These are phyloP conservation scores for Psilocybe tampanensis DNA, from an alignment of 768 basidiomycete genomes.

Conservation along the genomic window DNA sequence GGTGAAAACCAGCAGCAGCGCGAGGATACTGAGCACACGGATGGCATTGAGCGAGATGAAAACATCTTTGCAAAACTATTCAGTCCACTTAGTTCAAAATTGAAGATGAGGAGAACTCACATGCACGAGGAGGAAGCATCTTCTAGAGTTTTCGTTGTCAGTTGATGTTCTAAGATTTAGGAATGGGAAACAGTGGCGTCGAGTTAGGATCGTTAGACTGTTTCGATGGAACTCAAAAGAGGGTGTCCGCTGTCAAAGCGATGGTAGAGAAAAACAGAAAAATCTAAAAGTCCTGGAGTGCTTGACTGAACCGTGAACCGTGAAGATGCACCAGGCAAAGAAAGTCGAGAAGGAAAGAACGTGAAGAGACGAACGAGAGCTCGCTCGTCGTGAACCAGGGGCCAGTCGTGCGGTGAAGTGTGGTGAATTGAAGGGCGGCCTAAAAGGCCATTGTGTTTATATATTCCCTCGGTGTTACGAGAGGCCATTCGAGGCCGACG, in stretches of 20 bases:
- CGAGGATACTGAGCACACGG: constrained; percentile 78
- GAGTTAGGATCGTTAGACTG: neutral
- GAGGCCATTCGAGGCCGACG: constrained; percentile 4
- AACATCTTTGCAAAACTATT: constrained; percentile 43
- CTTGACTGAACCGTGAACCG: constrained; percentile 1
- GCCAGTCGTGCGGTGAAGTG: constrained; percentile 5
- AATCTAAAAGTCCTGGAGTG: neutral
- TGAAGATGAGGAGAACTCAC: constrained; percentile 23
- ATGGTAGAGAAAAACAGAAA: neutral
- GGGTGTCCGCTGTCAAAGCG: constrained; percentile 22
- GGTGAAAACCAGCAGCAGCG: constrained; percentile 77
- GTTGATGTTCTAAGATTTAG: neutral
- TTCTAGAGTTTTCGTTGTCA: neutral
- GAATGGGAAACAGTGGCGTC: constrained; percentile 3
- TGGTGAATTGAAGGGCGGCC: neutral
- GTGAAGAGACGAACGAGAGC: constrained; percentile 2
- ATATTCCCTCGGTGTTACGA: constrained; percentile 10
- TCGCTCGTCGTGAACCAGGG: neutral
- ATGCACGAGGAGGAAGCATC: constrained; percentile 42
- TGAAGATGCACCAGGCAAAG: constrained; percentile 18
- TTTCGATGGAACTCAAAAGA: constrained; percentile 2
- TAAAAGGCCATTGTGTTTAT: constrained; percentile 17
- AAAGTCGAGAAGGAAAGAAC: constrained; percentile 13
- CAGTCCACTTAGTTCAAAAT: too few relatives aligned
- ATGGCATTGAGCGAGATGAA: constrained; percentile 83